Evolutionary conservation across 1,284 basidiomycete genomes (phyloP), one percentile per base, ranked within the genome.

Genomic region (Jaminaea rosea): DNA sequence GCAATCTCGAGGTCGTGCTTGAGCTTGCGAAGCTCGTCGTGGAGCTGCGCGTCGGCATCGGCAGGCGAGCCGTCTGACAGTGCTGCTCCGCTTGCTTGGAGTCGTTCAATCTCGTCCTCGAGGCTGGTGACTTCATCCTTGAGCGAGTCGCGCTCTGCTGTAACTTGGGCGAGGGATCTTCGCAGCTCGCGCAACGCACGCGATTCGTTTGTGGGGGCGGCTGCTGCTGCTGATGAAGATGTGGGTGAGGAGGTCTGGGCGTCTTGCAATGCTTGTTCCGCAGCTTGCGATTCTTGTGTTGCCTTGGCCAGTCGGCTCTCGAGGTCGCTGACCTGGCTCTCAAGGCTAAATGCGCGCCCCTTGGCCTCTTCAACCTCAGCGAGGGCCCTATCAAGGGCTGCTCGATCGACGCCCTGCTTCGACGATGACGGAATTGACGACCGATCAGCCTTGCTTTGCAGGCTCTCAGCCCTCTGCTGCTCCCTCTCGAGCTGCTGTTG

Each of bases 81-180:
- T 44, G 21, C 9, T 23, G 13, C 7, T 7, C 42, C 26, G 11
- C 11, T 6, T 26, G 9, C 21, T 44, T 8, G 10, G 7, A 47
- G 17, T 11, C 32, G 28, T 29, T 47, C 46, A 28, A 47, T 23
- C 32, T 47, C 46, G 46, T 47, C 46, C 15, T 47, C 46, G 15
- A 47, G 32, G 3, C 17, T 21, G 11, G 13, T 26, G 31, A 47
- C 32, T 29, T 47, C 46, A 3, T 9, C 26, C 19, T 31, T 26
- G 15, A 47, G 28, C 5, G 46, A 13, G 24, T 47, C 46, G 28
- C 46, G 46, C 46, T 26, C 46, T 10, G 24, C 26, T 10, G 27
- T 31, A 15, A 31, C 46, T 15, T 21, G 19, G 2, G 24, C 17
- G 9, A 47, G 46, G n/a, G 24, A 11, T 2, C 46, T 27, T 27